Conservation (phyloP, 2,329 filamentous ascomycete species). For the Epichloe amarillans region DNA sequence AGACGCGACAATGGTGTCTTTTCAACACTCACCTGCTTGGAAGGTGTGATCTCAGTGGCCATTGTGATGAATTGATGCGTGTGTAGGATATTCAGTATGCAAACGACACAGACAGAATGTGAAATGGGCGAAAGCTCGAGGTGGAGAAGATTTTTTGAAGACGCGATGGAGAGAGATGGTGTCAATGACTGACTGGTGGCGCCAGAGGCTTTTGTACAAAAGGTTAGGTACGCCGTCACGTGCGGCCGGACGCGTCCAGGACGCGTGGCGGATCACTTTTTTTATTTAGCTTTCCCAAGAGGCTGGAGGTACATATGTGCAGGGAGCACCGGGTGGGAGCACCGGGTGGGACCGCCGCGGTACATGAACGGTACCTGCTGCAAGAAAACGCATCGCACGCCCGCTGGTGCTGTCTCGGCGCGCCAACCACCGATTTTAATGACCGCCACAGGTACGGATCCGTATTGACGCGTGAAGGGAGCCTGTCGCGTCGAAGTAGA, state of each 20-base stretch:
- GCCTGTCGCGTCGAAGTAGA: constrained; percentile 12
- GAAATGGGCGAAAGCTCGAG: constrained; percentile 10
- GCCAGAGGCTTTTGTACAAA: constrained; percentile 26
- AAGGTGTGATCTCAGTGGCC: constrained; percentile 56
- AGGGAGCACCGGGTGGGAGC: neutral
- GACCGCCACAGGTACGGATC: neutral
- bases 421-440: constrained; percentile 8
- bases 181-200: constrained; percentile 13
- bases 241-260: constrained; percentile 21
- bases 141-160: constrained; percentile 10
- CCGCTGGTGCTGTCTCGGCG: neutral
- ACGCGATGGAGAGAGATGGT: constrained; percentile 17
- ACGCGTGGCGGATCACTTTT: constrained; percentile 12
- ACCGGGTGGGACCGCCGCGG: neutral
- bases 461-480: constrained; percentile 10
- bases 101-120: constrained; percentile 10
- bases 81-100: constrained; percentile 6
- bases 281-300: constrained; percentile 8
- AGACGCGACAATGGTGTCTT: neutral
- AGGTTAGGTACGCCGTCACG: constrained; percentile 22
- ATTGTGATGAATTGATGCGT: constrained; percentile 34
- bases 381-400: neutral
- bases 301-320: constrained; percentile 3
- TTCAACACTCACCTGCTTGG: constrained; percentile 39
- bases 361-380: constrained; percentile 5